Evolutionary conservation across 164 flowering plant genomes (phyloP).

Genomic region (Buxus sempervirens): DNA sequence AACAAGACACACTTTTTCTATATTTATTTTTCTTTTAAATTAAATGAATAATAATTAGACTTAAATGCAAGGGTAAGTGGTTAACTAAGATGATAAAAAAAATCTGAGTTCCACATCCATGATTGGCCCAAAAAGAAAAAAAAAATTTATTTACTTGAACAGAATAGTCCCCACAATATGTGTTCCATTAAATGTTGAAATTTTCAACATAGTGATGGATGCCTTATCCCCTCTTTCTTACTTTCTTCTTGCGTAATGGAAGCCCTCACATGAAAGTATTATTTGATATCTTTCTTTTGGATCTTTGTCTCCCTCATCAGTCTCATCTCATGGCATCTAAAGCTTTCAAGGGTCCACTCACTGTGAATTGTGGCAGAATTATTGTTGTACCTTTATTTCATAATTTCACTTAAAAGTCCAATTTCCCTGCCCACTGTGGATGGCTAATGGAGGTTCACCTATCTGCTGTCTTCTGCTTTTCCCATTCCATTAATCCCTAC

Average conservation of each 20-base stretch:
- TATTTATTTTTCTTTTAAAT: no score
- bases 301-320: slow-evolving; percentile 13
- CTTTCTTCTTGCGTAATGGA: slow-evolving; percentile 11
- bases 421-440: background rate
- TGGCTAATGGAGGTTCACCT: background rate
- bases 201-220: no score
- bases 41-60: no score
- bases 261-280: slow-evolving; percentile 5
- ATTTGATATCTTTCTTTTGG: background rate
- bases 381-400: background rate
- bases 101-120: no score
- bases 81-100: no score
- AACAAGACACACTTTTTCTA: no score
- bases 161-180: no score
- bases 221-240: slow-evolving; percentile 1
- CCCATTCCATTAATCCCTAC: background rate
- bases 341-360: slow-evolving; percentile 6
- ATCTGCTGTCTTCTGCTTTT: background rate
- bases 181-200: no score
- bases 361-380: background rate
- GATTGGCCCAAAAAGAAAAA: no score
- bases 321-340: background rate
- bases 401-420: background rate
- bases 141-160: no score
- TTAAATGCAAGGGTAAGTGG: no score